phyloP scores from a whole-genome alignment of 345 rosid genomes.

The Salix purpurea region DNA sequence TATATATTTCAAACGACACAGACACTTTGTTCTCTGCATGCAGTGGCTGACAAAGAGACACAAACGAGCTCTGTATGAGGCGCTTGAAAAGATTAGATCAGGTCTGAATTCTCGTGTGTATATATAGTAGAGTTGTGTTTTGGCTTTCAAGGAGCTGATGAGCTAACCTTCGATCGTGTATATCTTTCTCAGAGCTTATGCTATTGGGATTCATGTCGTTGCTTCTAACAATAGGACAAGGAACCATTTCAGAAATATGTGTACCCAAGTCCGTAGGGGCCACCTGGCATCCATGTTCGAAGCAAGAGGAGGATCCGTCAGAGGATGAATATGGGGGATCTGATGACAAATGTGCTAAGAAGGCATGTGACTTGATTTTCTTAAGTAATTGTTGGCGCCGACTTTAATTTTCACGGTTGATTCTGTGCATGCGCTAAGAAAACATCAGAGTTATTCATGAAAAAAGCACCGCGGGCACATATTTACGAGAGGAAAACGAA shows the following conservation, averaged over 20 bases:
- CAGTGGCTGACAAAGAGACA: slow-evolving; percentile 67
- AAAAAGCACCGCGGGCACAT: no score
- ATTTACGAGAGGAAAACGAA: no score
- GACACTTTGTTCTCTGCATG: background rate
- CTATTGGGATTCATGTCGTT: slow-evolving; percentile 75
- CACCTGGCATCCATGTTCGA: slow-evolving; percentile 68
- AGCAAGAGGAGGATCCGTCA: background rate
- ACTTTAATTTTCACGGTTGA: no score
- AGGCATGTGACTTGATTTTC: background rate
- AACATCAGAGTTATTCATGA: no score
- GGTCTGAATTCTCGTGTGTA: slow-evolving; percentile 30
- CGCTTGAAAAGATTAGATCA: slow-evolving; percentile 83
- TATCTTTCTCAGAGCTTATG: slow-evolving; percentile 54
- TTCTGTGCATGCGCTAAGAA: no score
- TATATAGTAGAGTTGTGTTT: no score
- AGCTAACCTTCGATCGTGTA: background rate
- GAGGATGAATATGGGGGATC: no score
- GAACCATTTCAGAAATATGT: slow-evolving; percentile 44
- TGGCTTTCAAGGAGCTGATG: no score
- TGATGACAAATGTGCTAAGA: background rate
- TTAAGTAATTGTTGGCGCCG: no score
- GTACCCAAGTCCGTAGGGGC: slow-evolving; percentile 35
- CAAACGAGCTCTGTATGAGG: slow-evolving; percentile 68
- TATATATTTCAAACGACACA: no score
- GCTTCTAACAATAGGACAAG: slow-evolving; percentile 45